Base-by-base conservation (phyloP, 345 rosid genomes). In the Lepidium didymum region DNA sequence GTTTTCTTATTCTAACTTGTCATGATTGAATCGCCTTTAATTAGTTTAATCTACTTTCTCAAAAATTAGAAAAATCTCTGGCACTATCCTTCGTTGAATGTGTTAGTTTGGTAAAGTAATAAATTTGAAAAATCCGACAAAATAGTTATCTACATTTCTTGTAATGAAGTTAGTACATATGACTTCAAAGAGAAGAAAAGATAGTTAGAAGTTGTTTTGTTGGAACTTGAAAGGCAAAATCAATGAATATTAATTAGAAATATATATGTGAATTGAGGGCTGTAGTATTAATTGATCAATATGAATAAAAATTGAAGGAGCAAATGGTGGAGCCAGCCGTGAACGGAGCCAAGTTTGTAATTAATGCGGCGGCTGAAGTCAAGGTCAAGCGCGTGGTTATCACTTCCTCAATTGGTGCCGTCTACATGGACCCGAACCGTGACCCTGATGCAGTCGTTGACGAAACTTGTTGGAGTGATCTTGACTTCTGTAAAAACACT, bases 301-400 rank as follows among this genome's bases (percentile, higher is more conserved):
- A 37, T 47, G 50, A 5, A 5, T 57, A 4, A 29, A 38, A 3
- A 46, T 12, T 35, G 6, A 59, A 92, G 98, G 97, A 92, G 56
- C 86, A 91, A 87, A 87, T 94, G 97, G 88, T 94, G 86, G 97
- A 94, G 81, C 99, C 99, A 5, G 96, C 97, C 0, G 97, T 94
- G 80, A 72, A 64, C 4, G 99, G 99, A 57, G 87, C 97, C 4
- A 83, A 81, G 75, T 88, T 89, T 49, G 97, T 91, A 62, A 84
- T 94, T 12, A 67, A 59, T 10, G 99, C 95, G 0, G 97, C 99
- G 1, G 82, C 96, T 0, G 96, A 84, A 76, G 85, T 91, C 51
- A 85, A 85, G 46, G 96, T 80, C 36, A 79, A 90, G 66, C 90
- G 99, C 4, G 96, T 94, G 33, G 96, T 91, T 33, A 87, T 89